Evolutionary conservation across 2,329 filamentous ascomycete genomes (phyloP).

Genomic region (Calonectria crousiana): DNA sequence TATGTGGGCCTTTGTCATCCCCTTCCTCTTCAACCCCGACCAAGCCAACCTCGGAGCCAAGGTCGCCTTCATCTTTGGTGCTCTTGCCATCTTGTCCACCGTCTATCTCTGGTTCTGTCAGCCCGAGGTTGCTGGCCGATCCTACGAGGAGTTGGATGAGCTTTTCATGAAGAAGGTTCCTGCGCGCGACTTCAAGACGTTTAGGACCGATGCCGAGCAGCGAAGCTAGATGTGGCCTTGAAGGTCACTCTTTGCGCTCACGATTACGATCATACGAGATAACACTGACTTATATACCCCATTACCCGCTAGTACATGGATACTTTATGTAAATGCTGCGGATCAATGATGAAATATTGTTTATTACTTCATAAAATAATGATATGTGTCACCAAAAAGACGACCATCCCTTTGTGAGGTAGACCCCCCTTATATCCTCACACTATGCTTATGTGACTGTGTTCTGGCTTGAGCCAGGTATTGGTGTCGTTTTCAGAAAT

Average conservation of each 20-base stretch:
- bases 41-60: slow-evolving; percentile 38
- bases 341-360: slow-evolving; percentile 19
- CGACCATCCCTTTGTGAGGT: no score
- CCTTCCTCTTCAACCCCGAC: slow-evolving; percentile 38
- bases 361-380: background rate
- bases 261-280: slow-evolving; percentile 6
- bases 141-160: slow-evolving; percentile 44
- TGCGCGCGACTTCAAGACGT: slow-evolving; percentile 42
- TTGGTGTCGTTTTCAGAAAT: background rate
- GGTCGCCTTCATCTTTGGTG: slow-evolving; percentile 48
- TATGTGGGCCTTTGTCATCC: slow-evolving; percentile 37
- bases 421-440: no score
- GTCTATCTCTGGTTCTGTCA: slow-evolving; percentile 51
- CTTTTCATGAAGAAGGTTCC: slow-evolving; percentile 43
- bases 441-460: background rate
- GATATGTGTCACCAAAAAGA: no score
- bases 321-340: background rate
- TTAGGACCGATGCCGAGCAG: slow-evolving; percentile 30
- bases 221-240: slow-evolving; percentile 7
- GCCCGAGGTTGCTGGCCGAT: slow-evolving; percentile 49
- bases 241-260: slow-evolving; percentile 9
- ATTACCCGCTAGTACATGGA: background rate
- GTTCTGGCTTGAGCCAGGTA: background rate
- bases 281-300: background rate
- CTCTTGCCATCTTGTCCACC: slow-evolving; percentile 45